phyloP scores from a whole-genome alignment of 345 rosid genomes.

The Eucalyptus albens region DNA sequence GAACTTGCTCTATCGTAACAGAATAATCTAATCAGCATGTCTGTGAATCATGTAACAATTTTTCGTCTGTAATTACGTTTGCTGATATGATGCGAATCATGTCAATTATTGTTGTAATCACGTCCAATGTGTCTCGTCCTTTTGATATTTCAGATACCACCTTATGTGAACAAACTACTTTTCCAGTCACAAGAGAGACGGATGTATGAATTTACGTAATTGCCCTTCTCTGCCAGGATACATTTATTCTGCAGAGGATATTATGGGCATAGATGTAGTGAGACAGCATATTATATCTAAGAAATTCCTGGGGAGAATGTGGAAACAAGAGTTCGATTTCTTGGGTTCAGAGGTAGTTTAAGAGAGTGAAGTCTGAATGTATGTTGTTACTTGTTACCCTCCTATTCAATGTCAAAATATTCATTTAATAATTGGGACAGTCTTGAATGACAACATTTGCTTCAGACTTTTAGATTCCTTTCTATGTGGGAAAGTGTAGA shows the following conservation, averaged over 20 bases:
- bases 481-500: not conserved
- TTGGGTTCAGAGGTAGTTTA: not conserved
- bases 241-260: not conserved
- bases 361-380: not conserved
- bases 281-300: too few relatives aligned
- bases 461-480: not conserved
- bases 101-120: not conserved
- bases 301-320: not conserved
- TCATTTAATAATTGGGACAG: not conserved
- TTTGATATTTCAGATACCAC: not conserved
- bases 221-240: not conserved
- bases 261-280: not conserved
- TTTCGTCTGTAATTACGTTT: not conserved
- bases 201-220: not conserved
- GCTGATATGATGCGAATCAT: not conserved
- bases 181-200: not conserved
- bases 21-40: not conserved
- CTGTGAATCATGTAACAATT: not conserved
- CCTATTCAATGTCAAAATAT: not conserved
- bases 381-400: not conserved
- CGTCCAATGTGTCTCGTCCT: not conserved
- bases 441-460: not conserved
- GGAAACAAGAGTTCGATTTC: not conserved
- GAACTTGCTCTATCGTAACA: not conserved
- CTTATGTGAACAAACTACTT: not conserved